Percentiles rank a stretch among this genome's conserved stretches.
These are phyloP conservation scores for Conidiobolus incongruus DNA, from an alignment of 371 early-diverging fungal species.

Conservation along the genomic window DNA sequence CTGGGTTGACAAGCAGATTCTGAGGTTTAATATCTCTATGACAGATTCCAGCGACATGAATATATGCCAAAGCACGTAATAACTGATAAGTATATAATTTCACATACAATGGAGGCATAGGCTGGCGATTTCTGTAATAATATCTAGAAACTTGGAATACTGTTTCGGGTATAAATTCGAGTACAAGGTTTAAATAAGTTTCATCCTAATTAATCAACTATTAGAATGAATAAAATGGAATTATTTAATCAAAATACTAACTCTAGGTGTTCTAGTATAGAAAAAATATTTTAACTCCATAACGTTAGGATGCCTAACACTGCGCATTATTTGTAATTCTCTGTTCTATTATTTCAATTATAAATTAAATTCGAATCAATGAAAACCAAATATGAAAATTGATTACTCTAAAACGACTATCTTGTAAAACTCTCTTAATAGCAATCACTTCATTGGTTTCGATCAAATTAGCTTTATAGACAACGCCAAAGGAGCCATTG, in stretches of 20 bases:
- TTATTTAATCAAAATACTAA: background rate
- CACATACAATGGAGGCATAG: conserved; percentile 80
- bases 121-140: conserved; percentile 67
- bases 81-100: conserved; percentile 96
- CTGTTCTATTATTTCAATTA: conserved; percentile 40
- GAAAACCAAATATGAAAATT: background rate
- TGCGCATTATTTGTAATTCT: conserved; percentile 89
- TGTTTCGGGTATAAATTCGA: conserved; percentile 88
- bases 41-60: conserved; percentile 83
- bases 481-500: conserved; percentile 92
- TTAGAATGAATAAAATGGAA: background rate
- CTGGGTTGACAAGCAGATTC: conserved; percentile 85
- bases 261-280: conserved; percentile 35
- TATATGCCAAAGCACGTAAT: conserved; percentile 84
- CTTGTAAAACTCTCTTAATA: conserved; percentile 91
- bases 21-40: conserved; percentile 98
- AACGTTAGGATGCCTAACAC: no score
- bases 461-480: conserved; percentile 79
- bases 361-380: background rate
- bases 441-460: conserved; percentile 58
- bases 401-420: conserved; percentile 79
- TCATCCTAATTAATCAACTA: conserved; percentile 35
- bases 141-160: conserved; percentile 72
- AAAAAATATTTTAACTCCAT: conserved; percentile 71
- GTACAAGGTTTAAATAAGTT: conserved; percentile 73